Evolutionary conservation across 1,284 basidiomycete species (phyloP).

Genomic region (Athelia sp.): DNA sequence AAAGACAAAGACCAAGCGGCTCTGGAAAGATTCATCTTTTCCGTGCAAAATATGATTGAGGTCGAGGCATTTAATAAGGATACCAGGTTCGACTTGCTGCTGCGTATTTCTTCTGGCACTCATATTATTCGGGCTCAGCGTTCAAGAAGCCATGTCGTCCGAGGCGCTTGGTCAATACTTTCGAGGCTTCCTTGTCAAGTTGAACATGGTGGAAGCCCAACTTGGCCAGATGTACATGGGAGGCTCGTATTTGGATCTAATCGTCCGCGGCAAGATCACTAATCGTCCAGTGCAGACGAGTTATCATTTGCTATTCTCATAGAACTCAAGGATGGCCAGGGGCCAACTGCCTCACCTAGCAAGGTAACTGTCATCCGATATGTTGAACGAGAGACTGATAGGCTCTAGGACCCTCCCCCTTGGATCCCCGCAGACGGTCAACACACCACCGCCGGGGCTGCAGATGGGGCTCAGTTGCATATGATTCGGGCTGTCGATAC

Average conservation of each 20-base stretch:
- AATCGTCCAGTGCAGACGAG: conserved; percentile 46
- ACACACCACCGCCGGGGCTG: conserved; percentile 58
- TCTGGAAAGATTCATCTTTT: conserved; percentile 81
- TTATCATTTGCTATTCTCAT: conserved; percentile 79
- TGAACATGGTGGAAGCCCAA: conserved; percentile 77
- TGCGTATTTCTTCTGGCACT: background rate
- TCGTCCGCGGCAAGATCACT: conserved; percentile 1
- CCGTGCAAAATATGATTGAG: conserved; percentile 65
- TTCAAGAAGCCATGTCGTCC: conserved; percentile 64
- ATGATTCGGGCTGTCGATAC: conserved; percentile 79
- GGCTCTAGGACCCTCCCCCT: conserved; percentile 52
- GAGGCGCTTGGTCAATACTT: conserved; percentile 71
- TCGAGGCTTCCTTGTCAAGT: conserved; percentile 81
- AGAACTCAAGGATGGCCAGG: conserved; percentile 70
- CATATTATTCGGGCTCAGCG: conserved; percentile 34
- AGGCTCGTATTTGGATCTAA: conserved; percentile 20
- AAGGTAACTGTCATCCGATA: conserved; percentile 30
- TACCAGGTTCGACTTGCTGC: conserved; percentile 43
- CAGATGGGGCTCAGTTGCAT: conserved; percentile 58
- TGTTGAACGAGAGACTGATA: background rate
- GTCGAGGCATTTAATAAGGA: conserved; percentile 63
- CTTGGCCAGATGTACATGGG: conserved; percentile 55
- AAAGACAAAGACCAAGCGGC: conserved; percentile 72
- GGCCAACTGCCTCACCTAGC: conserved; percentile 47
- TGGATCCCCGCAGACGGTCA: conserved; percentile 70